Base-by-base conservation (phyloP, 2,329 filamentous ascomycete species). In the Cercospora sp. region DNA sequence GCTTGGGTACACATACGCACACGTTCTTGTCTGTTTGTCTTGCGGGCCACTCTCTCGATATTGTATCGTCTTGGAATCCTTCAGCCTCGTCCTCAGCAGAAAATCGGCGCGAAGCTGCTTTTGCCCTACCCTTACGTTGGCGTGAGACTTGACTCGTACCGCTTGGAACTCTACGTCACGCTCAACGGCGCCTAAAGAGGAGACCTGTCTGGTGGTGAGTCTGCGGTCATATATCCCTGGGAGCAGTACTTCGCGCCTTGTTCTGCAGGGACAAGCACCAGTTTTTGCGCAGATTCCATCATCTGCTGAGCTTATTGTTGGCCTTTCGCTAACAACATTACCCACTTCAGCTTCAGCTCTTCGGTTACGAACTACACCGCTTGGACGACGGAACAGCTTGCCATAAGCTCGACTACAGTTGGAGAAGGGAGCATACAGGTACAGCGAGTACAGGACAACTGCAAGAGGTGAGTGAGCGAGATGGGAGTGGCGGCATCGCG, bases 151-250 rank as follows among this genome's bases (percentile, higher is more conserved):
- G 62, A 64, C 62, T 64, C 62, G 48, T 55, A 26, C 48, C 48
- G 45, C 45, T 31, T 28, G n/a, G 31, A 53, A 26, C 61, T 31
- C 51, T 64, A 64, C 62, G 62, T 64, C 62, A 64, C 62, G 62
- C 62, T 42, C 51, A 64, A 64, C 62, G 51, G 62, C 51, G 51
- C 48, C 62, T 58, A 64, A n/a, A 58, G 62, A 64, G 40, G 62
- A 64, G 30, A 8, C 16, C 28, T 16, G 13, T 20, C 23, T 26
- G 20, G 7, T 64, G 51, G 62, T 64, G 62, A 64, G 62, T 59
- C 1, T 33, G 13, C 13, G 53, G 53, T n/a, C 55, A 58, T 53
- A 63, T 63, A 63, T 33, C 45, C 45, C 31, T 33, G 36, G 31
- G 23, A 28, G 33, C 20, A 26, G 18, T 20, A 36, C 30, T 20